Conservation (phyloP, 176 grass and related monocot genomes). For the Hsuehochloa calcarea region DNA sequence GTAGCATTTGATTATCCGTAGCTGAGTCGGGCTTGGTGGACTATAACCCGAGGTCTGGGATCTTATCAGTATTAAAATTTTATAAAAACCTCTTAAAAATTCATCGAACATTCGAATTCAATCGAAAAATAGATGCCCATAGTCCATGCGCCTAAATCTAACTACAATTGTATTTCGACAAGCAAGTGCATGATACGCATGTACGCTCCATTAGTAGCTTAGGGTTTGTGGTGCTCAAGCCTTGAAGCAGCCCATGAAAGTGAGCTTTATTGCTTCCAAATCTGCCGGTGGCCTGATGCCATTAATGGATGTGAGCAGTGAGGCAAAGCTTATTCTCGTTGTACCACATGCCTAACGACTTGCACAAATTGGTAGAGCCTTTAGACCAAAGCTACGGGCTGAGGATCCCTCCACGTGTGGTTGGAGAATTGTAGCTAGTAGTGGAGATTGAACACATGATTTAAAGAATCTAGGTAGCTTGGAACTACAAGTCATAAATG, state of each 20-base stretch:
- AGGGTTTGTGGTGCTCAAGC: not conserved
- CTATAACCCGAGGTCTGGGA: no score
- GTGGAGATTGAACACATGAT: constrained; percentile 26
- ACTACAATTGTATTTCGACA: constrained; percentile 14
- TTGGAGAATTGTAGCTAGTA: not conserved
- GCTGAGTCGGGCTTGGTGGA: no score
- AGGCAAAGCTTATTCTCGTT: not conserved
- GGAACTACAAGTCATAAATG: constrained; percentile 14
- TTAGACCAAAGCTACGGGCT: constrained; percentile 21
- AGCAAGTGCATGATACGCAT: constrained; percentile 9
- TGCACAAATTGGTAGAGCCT: constrained; percentile 3
- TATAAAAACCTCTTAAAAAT: no score
- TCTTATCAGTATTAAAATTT: no score
- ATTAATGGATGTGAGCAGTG: not conserved
- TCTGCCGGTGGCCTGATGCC: not conserved
- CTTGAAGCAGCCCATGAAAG: constrained; percentile 17
- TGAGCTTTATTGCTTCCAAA: constrained; percentile 38
- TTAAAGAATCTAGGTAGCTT: constrained; percentile 29
- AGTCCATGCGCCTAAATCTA: constrained; percentile 26
- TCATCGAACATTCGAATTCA: no score
- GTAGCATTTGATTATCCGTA: not conserved
- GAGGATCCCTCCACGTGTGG: constrained; percentile 33
- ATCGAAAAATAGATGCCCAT: no score
- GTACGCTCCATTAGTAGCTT: not conserved
- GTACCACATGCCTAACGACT: constrained; percentile 34